Percentiles rank a stretch among this genome's conserved stretches.
Conservation (phyloP, 2,329 filamentous ascomycete genomes). For the Tolypocladium tundrense region DNA sequence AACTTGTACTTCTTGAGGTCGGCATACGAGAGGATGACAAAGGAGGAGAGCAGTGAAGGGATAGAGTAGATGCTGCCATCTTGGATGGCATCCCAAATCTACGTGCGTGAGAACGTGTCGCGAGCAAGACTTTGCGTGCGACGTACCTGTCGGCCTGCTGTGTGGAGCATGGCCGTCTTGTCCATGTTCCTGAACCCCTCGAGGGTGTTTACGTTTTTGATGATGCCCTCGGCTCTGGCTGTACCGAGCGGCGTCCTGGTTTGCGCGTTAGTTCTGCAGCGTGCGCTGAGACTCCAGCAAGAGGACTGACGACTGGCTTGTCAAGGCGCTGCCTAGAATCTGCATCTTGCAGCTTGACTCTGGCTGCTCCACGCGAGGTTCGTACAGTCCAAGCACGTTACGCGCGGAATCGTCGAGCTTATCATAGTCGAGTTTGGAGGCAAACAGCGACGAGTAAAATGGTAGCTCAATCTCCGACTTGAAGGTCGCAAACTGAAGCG, state of each 20-base stretch:
- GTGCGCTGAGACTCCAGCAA: not conserved
- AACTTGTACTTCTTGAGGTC: slow-evolving; percentile 97
- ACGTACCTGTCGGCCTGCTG: slow-evolving; percentile 65
- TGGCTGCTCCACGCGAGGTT: slow-evolving; percentile 64
- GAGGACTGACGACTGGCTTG: slow-evolving; percentile 62
- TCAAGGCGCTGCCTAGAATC: slow-evolving; percentile 77
- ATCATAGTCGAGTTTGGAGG: slow-evolving; percentile 91
- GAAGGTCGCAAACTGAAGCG: slow-evolving; percentile 72
- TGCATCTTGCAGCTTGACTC: slow-evolving; percentile 81
- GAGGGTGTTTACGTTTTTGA: slow-evolving; percentile 92
- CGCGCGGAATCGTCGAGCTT: slow-evolving; percentile 91
- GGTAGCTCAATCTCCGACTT: slow-evolving; percentile 89
- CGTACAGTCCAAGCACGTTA: slow-evolving; percentile 78
- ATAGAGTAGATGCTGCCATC: slow-evolving; percentile 95
- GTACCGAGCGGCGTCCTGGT: slow-evolving; percentile 56
- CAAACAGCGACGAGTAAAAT: slow-evolving; percentile 88
- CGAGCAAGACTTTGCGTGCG: not conserved
- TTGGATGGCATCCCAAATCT: slow-evolving; percentile 97
- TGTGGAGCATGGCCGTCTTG: slow-evolving; percentile 66
- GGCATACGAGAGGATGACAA: slow-evolving; percentile 82
- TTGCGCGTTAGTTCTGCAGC: slow-evolving; percentile 14
- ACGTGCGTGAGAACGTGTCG: slow-evolving; percentile 10
- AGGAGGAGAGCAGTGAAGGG: slow-evolving; percentile 82
- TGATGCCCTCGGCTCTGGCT: slow-evolving; percentile 82
- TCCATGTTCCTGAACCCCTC: slow-evolving; percentile 85